Conservation (phyloP, 2,329 filamentous ascomycete species). For the Nannizziopsis barbatae region DNA sequence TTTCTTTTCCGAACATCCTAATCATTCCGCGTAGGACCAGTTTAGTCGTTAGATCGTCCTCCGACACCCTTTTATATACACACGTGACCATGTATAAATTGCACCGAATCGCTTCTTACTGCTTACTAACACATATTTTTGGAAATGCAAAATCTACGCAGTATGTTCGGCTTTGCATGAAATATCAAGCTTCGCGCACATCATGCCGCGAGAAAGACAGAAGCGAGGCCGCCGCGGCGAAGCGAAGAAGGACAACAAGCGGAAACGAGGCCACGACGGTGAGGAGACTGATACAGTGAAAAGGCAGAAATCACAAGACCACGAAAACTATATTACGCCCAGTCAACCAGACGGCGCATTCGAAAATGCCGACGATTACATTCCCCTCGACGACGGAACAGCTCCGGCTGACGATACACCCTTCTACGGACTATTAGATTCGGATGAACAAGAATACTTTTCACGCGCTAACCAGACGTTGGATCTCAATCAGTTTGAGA, state of each 20-base stretch:
- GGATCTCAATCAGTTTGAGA: slow-evolving; percentile 76
- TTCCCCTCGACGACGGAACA: slow-evolving; percentile 24
- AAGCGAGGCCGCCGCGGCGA: slow-evolving; percentile 38
- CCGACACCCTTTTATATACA: too few relatives aligned
- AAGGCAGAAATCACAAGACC: slow-evolving; percentile 25
- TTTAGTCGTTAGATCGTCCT: too few relatives aligned
- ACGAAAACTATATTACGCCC: slow-evolving; percentile 16
- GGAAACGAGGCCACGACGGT: slow-evolving; percentile 30
- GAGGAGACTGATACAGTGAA: slow-evolving; percentile 28
- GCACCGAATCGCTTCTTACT: too few relatives aligned
- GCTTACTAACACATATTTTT: slow-evolving; percentile 1
- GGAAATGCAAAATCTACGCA: neutral
- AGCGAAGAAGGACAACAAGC: slow-evolving; percentile 25
- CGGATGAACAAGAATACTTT: slow-evolving; percentile 94
- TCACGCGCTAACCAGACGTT: slow-evolving; percentile 79
- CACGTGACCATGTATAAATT: too few relatives aligned
- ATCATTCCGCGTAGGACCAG: too few relatives aligned
- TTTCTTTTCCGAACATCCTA: too few relatives aligned
- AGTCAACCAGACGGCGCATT: slow-evolving; percentile 16
- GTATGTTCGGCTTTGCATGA: neutral
- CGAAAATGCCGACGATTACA: slow-evolving; percentile 27
- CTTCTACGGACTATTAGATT: slow-evolving; percentile 87
- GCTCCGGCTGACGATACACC: slow-evolving; percentile 45
- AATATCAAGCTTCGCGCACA: neutral
- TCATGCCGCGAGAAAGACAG: slow-evolving; percentile 39